Evolutionary conservation across 1,284 basidiomycete genomes (phyloP).

Genomic region (Dichomitus squalens): DNA sequence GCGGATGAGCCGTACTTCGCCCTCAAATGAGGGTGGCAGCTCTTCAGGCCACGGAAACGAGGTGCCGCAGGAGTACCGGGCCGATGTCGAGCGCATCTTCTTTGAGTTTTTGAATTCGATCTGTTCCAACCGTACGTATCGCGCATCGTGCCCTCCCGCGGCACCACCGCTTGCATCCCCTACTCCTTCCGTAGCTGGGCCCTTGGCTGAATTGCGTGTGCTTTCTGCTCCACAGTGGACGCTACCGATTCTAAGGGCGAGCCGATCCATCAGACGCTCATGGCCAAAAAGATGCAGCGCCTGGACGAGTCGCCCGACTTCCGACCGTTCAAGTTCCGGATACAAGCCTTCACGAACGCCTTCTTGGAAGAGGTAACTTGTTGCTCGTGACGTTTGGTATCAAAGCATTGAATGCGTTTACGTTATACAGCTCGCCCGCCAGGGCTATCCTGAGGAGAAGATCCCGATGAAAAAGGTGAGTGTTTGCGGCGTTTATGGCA

Average conservation of each 20-base stretch:
- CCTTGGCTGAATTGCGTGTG: slow-evolving; percentile 17
- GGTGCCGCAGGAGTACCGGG: slow-evolving; percentile 79
- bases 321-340: slow-evolving; percentile 98
- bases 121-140: slow-evolving; percentile 85
- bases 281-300: slow-evolving; percentile 98
- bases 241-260: slow-evolving; percentile 94
- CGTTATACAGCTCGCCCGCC: slow-evolving; percentile 61
- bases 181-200: slow-evolving; percentile 1
- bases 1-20: slow-evolving; percentile 34
- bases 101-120: slow-evolving; percentile 86
- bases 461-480: slow-evolving; percentile 87
- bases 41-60: slow-evolving; percentile 54
- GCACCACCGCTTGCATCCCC: slow-evolving; percentile 4
- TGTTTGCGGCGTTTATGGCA: slow-evolving; percentile 14
- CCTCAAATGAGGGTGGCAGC: slow-evolving; percentile 31
- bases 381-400: slow-evolving; percentile 8
- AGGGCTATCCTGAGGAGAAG: slow-evolving; percentile 84
- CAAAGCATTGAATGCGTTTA: slow-evolving; percentile 14
- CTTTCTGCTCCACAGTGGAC: slow-evolving; percentile 65
- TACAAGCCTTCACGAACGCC: slow-evolving; percentile 97
- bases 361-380: slow-evolving; percentile 86
- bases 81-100: slow-evolving; percentile 89
- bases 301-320: slow-evolving; percentile 96
- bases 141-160: neutral
- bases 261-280: slow-evolving; percentile 96